Conservation (phyloP, 2,329 filamentous ascomycete species). For the Calonectria honghensis region DNA sequence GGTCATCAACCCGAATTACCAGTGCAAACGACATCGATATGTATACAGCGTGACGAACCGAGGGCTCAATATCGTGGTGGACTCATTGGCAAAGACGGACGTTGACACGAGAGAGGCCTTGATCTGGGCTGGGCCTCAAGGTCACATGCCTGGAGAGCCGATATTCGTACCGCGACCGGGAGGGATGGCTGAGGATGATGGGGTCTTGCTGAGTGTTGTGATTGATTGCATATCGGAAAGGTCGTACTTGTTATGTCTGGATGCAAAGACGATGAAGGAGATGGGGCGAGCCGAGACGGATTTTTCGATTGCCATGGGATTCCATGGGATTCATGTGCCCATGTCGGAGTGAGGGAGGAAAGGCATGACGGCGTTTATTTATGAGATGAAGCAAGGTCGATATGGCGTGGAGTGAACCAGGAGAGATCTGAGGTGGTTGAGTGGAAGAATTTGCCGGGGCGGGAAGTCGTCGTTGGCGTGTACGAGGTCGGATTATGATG, state of each 20-base stretch:
- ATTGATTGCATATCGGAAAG: conserved; percentile 75
- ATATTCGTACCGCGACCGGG: conserved; percentile 76
- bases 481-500: background rate
- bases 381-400: background rate
- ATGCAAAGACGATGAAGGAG: conserved; percentile 78
- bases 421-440: background rate
- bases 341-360: background rate
- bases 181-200: conserved; percentile 75
- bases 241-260: conserved; percentile 80
- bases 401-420: background rate
- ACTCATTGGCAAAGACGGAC: conserved; percentile 80
- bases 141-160: conserved; percentile 81
- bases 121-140: conserved; percentile 74
- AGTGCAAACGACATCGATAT: conserved; percentile 74
- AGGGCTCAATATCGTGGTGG: conserved; percentile 76
- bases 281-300: conserved; percentile 77
- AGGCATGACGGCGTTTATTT: background rate
- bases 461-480: conserved; percentile 10
- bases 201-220: conserved; percentile 77
- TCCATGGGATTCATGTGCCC: conserved; percentile 75
- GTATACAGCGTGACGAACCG: conserved; percentile 75
- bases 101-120: conserved; percentile 69
- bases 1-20: conserved; percentile 76
- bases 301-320: conserved; percentile 77
- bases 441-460: background rate